Base-by-base conservation (phyloP, 495 filamentous ascomycete species). In the Astrocystis sublimbata region DNA sequence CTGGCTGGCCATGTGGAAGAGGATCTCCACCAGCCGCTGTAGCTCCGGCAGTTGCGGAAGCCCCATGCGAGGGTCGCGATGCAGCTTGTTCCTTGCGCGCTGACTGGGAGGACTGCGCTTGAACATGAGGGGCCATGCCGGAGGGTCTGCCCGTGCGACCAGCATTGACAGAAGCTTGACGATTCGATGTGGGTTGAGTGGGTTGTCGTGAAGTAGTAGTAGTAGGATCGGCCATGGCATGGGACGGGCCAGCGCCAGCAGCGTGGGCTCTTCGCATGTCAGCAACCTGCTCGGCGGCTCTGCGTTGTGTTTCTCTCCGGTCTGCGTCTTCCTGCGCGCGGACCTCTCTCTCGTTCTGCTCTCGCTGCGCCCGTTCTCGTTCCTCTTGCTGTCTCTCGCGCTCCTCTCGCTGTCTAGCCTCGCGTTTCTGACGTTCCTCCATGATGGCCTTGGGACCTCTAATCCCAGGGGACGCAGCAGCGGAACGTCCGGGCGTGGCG, bases 401-500 rank as follows among this genome's bases (percentile, higher is more conserved):
- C 65, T 89, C 86, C 19, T 86, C 86, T 67, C 82, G 84, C 54
- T 79, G 82, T 57, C 85, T 77, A 19, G 88, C 89, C 71, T 92
- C 89, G 38, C 89, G 82, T 62, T 84, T 84, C 52, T 74, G 74
- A 57, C 89, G 86, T 65, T 89, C 84, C 67, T 86, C 83, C 89
- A 92, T 92, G 43, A 93, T 89, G 65, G 89, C 85, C 30, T 86
- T 86, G 24, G 90, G 90, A 36, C 81, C 80, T 60, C 78, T 77
- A 53, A 85, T 83, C 3, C 76, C 75, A 23, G 81, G 81, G 1
- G 82, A 84, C 26, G 79, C 76, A 41, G 76, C 76, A 56, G 79
- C 76, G 6, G 70, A 67, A 24, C 79, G 76, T 8, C 79, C 73
- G 24, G 74, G 74, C 0, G 78, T 75, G 43, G 78, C 74, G 35